Evolutionary conservation across 2,329 filamentous ascomycete species (phyloP).

Genomic region (Huntiella bhutanensis): DNA sequence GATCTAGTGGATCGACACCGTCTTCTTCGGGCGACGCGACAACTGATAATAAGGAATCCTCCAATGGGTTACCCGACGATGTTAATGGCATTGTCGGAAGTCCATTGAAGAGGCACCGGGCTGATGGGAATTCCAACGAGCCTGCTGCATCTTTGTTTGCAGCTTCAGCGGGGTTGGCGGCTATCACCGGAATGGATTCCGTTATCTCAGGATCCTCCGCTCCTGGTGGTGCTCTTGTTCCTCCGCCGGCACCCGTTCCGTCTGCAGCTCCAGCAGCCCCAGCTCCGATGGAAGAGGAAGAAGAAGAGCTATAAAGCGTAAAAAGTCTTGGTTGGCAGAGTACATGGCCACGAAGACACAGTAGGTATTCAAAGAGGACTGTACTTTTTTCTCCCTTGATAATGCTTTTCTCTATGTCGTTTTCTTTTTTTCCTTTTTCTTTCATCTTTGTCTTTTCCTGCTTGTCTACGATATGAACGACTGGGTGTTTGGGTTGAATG

Average conservation of each 20-base stretch:
- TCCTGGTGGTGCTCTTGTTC: slow-evolving; percentile 2
- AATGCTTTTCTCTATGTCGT: slow-evolving; percentile 2
- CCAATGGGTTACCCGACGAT: slow-evolving; percentile 8
- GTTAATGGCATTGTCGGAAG: slow-evolving; percentile 32
- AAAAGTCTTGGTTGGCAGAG: background rate
- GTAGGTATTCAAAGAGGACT: slow-evolving; percentile 5
- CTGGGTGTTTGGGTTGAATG: background rate
- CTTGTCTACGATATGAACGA: background rate
- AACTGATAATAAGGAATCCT: slow-evolving; percentile 10
- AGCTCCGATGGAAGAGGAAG: slow-evolving; percentile 11
- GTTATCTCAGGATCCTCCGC: slow-evolving; percentile 6
- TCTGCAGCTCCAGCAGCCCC: background rate
- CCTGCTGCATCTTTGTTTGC: slow-evolving; percentile 9
- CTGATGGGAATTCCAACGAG: slow-evolving; percentile 23
- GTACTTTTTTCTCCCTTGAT: background rate
- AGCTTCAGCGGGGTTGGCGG: slow-evolving; percentile 9
- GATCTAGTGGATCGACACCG: slow-evolving; percentile 21
- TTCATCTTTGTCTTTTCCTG: slow-evolving; percentile 5
- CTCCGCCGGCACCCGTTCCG: slow-evolving; percentile 3
- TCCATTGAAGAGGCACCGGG: slow-evolving; percentile 57
- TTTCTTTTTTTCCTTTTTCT: slow-evolving; percentile 3
- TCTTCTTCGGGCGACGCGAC: slow-evolving; percentile 16
- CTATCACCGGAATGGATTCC: slow-evolving; percentile 10
- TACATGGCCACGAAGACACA: background rate
- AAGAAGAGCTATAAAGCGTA: slow-evolving; percentile 10